These are phyloP conservation scores for Epichloe sp. DNA, from an alignment of 2,329 filamentous ascomycete species.

Conservation along the genomic window DNA sequence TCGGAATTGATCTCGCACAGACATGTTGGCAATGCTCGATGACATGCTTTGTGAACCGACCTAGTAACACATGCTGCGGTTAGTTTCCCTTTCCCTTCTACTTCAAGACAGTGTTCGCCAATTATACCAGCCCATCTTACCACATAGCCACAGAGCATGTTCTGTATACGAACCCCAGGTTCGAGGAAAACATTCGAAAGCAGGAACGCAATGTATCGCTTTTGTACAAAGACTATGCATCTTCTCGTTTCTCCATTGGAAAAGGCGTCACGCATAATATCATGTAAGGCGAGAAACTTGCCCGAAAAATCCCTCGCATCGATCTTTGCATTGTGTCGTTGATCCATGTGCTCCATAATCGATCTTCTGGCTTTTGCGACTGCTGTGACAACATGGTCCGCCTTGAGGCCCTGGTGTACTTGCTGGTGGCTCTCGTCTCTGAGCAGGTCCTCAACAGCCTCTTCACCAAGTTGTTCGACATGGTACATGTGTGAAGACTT, in stretches of 20 bases:
- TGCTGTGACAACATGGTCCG: background rate
- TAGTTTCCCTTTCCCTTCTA: background rate
- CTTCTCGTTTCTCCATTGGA: conserved; percentile 33
- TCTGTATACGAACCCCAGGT: conserved; percentile 37
- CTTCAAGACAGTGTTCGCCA: background rate
- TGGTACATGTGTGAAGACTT: conserved; percentile 35
- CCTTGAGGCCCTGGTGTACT: background rate
- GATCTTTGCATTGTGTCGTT: conserved; percentile 3
- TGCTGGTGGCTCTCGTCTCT: background rate
- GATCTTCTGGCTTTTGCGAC: background rate
- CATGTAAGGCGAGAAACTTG: conserved; percentile 55
- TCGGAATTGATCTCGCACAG: conserved; percentile 61
- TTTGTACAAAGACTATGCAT: conserved; percentile 81
- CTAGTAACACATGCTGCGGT: conserved; percentile 8
- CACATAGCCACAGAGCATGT: conserved; percentile 49
- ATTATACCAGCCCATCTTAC: conserved; percentile 25
- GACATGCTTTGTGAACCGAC: conserved; percentile 17
- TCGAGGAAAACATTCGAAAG: conserved; percentile 55
- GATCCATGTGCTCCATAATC: background rate
- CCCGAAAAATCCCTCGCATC: conserved; percentile 42
- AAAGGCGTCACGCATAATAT: conserved; percentile 52
- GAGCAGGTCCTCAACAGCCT: background rate
- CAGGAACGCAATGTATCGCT: conserved; percentile 63
- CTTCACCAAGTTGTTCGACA: background rate
- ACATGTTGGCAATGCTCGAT: conserved; percentile 45